Base-by-base conservation (phyloP, 805 yeast genomes). In the Ogataea saltuana region DNA sequence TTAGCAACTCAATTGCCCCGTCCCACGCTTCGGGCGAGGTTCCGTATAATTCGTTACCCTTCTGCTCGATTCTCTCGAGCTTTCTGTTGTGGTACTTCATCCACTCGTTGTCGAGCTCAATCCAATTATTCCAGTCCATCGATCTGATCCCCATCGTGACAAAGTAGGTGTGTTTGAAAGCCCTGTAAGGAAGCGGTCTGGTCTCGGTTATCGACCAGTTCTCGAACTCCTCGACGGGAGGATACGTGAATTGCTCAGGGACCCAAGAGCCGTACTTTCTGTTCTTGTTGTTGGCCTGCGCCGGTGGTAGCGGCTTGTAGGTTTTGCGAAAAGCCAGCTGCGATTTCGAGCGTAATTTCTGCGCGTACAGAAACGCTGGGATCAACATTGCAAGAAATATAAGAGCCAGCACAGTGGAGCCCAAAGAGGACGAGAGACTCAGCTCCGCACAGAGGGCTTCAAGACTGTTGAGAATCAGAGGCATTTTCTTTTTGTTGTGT, bases 101-200 rank as follows among this genome's bases (percentile, higher is more conserved):
- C 84, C 85, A 83, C 61, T 82, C 81, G 46, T 78, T 80, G 59
- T 82, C 88, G 45, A 83, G 67, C 56, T 82, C 83, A 48, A 82
- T 76, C 88, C 88, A 82, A 38, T 68, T 68, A 41, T 75, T 65
- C 72, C 75, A 75, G 37, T 79, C 76, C 83, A 81, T 75, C 45
- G 66, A 67, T 49, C 88, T 65, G 32, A 81, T 81, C 6, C 88
- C 88, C 88, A 82, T 82, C 18, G 83, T 82, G 37, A 82, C 72
- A 51, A 67, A 73, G 56, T 82, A 82, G 46, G 75, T 78, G 60
- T 79, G 83, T 56, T 73, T 80, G 64, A 82, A 83, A 0, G 88
- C 85, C 36, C 86, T 66, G 54, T 80, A 80, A n/a, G 85, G 81
- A 27, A 77, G 55, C 1, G 85, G 84, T 42, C 61, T 64, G 4